Conservation (phyloP, 352 stramenopile species). For the Plasmopara muralis region DNA sequence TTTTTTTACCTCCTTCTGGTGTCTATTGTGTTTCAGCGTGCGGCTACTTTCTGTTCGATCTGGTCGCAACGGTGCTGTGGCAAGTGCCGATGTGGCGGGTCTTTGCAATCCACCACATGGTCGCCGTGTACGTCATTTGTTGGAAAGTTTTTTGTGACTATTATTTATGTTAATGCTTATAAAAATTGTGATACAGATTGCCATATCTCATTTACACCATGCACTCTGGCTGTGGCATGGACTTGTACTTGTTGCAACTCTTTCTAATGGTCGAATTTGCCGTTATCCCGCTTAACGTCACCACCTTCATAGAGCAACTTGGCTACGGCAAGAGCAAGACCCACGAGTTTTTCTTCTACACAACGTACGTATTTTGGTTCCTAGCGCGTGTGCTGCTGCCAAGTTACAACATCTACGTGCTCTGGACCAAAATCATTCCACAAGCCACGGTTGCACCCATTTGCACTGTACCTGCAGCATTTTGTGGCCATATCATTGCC, state of each 20-base stretch:
- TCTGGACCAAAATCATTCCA: constrained; percentile 71
- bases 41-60: constrained; percentile 80
- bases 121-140: constrained; percentile 54
- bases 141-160: not conserved
- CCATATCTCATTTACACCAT: constrained; percentile 83
- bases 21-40: constrained; percentile 33
- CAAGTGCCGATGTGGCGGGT: constrained; percentile 71
- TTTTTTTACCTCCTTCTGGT: not conserved
- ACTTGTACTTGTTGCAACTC: constrained; percentile 72
- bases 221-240: constrained; percentile 58
- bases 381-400: constrained; percentile 62
- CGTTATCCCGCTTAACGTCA: constrained; percentile 75
- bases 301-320: constrained; percentile 73
- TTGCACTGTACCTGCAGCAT: constrained; percentile 55
- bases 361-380: constrained; percentile 75
- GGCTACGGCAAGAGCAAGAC: constrained; percentile 54
- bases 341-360: constrained; percentile 65
- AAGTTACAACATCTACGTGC: constrained; percentile 73
- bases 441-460: constrained; percentile 29
- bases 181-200: constrained; percentile 26
- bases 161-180: constrained; percentile 2
- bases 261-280: constrained; percentile 83
- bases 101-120: constrained; percentile 75
- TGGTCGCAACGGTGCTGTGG: constrained; percentile 64
- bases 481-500: constrained; percentile 77